Percentiles rank a stretch among this genome's conserved stretches.
These are phyloP conservation scores for Polytrichum commune DNA, from an alignment of 225 moss, liverwort and hornwort species.

Conservation along the genomic window DNA sequence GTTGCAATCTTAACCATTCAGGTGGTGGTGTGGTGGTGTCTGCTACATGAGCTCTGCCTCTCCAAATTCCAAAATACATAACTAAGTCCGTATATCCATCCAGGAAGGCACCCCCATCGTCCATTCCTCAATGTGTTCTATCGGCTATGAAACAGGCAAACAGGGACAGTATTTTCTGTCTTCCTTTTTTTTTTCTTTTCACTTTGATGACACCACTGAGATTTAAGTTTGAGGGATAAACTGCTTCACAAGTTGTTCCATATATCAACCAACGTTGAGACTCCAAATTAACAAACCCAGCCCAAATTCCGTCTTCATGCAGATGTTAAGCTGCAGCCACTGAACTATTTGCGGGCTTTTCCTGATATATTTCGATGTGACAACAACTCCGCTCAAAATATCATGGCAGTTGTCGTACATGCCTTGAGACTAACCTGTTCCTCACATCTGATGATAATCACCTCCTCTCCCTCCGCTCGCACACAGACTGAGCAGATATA, in stretches of 20 bases:
- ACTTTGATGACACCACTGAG: conserved; percentile 58
- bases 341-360: conserved; percentile 70
- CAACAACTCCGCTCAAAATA: conserved; percentile 81
- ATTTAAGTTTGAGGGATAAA: conserved; percentile 70
- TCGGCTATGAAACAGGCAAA: conserved; percentile 74
- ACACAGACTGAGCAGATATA: conserved; percentile 99
- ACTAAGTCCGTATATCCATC: conserved; percentile 61
- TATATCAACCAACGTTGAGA: conserved; percentile 19
- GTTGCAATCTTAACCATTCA: conserved; percentile 79
- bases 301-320: conserved; percentile 22
- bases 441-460: conserved; percentile 99
- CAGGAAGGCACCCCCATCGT: conserved; percentile 60
- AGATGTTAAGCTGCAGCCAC: conserved; percentile 18
- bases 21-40: conserved; percentile 54
- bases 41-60: conserved; percentile 37
- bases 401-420: conserved; percentile 86
- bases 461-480: conserved; percentile 98
- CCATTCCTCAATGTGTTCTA: conserved; percentile 70
- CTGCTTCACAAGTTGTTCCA: conserved; percentile 47
- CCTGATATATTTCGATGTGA: conserved; percentile 67
- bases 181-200: conserved; percentile 42
- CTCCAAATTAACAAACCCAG: conserved; percentile 27
- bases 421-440: conserved; percentile 99
- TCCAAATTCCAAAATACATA: conserved; percentile 60
- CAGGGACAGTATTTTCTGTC: conserved; percentile 61